Percentiles rank a stretch among this genome's conserved stretches.
phyloP scores from a whole-genome alignment of 2,329 filamentous ascomycete genomes.

The Fusarium algeriense region DNA sequence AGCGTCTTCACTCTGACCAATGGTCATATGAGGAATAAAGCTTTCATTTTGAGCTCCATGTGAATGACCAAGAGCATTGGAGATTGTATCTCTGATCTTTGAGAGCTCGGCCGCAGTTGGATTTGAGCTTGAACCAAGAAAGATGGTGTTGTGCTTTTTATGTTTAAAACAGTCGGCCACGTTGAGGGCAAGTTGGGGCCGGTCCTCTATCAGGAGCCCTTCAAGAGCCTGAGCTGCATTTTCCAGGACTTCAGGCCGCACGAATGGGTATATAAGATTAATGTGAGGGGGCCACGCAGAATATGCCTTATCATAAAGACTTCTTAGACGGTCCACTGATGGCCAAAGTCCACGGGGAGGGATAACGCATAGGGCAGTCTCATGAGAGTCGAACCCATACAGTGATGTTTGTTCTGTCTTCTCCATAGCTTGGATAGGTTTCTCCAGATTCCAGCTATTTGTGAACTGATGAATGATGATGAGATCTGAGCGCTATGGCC shows the following conservation, averaged over 20 bases:
- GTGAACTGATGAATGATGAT: background rate
- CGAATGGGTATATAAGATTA: conserved; percentile 76
- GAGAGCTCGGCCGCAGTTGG: conserved; percentile 42
- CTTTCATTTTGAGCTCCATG: conserved; percentile 15
- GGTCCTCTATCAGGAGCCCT: conserved; percentile 24
- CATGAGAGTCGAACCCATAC: conserved; percentile 55
- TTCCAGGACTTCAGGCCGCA: conserved; percentile 60
- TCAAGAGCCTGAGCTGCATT: conserved; percentile 53
- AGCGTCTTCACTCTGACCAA: conserved; percentile 68
- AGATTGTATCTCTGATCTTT: conserved; percentile 52
- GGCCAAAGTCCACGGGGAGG: conserved; percentile 63
- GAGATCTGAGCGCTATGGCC: background rate
- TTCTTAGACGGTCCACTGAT: conserved; percentile 66
- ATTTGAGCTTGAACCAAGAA: conserved; percentile 49
- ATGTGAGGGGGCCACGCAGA: conserved; percentile 75
- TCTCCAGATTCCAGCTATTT: background rate
- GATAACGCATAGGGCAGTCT: conserved; percentile 72
- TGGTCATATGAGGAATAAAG: conserved; percentile 66
- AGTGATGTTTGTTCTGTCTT: background rate
- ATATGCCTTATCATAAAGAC: conserved; percentile 72
- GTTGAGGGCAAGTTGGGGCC: conserved; percentile 52
- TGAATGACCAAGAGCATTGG: conserved; percentile 53
- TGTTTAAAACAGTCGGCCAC: conserved; percentile 62
- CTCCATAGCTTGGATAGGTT: conserved; percentile 24
- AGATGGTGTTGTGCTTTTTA: conserved; percentile 64